Base-by-base conservation (phyloP, 2,329 filamentous ascomycete species). In the Clonostachys rhizophaga region DNA sequence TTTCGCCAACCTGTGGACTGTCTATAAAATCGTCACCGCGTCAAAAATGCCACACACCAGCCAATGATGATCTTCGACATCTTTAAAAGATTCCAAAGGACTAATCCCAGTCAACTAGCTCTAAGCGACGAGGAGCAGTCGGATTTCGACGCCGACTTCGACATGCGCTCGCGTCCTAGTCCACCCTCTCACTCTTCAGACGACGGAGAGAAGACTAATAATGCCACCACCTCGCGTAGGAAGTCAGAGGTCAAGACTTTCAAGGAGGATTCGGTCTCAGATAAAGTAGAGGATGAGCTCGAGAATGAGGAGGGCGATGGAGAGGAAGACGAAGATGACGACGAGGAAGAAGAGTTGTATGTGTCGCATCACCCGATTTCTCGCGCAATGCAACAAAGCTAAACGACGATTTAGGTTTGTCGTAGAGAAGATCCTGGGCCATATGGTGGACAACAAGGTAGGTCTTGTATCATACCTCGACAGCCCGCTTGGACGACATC, bases 351-450 rank as follows among this genome's bases (percentile, higher is more conserved):
- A 4, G 74, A 72, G 35, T 68, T 70, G 60, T 72, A 67, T 41
- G 68, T 60, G 2, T 46, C 58, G 7, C 55, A 60, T 3, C 54
- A 56, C 11, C 1, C 24, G n/a, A 14, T 42, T 49, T 50, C 37
- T 24, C n/a, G 12, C 34, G 3, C 14, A 18, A 34, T 40, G 35
- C 34, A 36, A 30, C 24, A 30, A 30, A 30, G 8, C 24, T 12
- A 42, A 62, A 53, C 57, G 10, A 62, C 34, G 7, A 17, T 34
- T 8, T 53, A 89, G 86, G 58, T 91, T 79, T 56, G 78, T 89
- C 13, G 87, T 94, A 5, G 87, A 92, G 60, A 78, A 81, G 55
- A 91, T 94, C 55, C 60, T 84, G 42, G 74, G 69, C 34, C 89
- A 92, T 65, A 74, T 78, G 47, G 73, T 86, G 41, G 72, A 78